Conservation (phyloP, 2,329 filamentous ascomycete genomes). For the Pseudophaeomoniella oleicola region DNA sequence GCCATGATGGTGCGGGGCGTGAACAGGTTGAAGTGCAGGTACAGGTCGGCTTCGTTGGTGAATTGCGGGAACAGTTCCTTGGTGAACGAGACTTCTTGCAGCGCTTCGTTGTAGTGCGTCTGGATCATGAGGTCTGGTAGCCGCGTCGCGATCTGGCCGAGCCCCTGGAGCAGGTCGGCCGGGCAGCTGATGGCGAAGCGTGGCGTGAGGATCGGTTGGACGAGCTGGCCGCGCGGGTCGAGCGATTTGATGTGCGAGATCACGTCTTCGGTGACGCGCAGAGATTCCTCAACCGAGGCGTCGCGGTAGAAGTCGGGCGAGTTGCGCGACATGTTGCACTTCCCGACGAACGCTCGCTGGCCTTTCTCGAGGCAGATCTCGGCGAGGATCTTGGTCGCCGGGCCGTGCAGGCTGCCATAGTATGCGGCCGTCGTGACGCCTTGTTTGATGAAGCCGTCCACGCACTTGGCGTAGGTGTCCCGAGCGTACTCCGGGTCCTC, state of each 20-base stretch:
- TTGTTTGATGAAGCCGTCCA: conserved; percentile 45
- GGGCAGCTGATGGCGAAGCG: conserved; percentile 45
- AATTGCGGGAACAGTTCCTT: conserved; percentile 38
- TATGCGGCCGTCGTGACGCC: conserved; percentile 49
- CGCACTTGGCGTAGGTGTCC: conserved; percentile 35
- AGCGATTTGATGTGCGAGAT: conserved; percentile 25
- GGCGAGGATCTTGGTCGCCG: conserved; percentile 42
- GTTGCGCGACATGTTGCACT: conserved; percentile 48
- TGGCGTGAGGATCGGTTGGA: conserved; percentile 37
- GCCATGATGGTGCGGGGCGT: conserved; percentile 40
- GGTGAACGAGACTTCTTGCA: conserved; percentile 41
- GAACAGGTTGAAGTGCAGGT: conserved; percentile 39
- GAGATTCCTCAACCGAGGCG: conserved; percentile 7
- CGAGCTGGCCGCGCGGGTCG: conserved; percentile 26
- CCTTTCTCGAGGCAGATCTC: conserved; percentile 37
- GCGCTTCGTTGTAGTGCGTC: conserved; percentile 49
- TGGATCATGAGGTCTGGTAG: conserved; percentile 39
- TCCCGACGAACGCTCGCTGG: conserved; percentile 47
- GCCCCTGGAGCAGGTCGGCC: conserved; percentile 32
- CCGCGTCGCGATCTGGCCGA: conserved; percentile 35
- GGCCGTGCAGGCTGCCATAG: conserved; percentile 41
- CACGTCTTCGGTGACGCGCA: conserved; percentile 12
- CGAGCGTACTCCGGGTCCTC: conserved; percentile 37
- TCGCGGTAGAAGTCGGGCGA: conserved; percentile 17
- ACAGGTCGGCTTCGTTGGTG: conserved; percentile 42